phyloP scores from a whole-genome alignment of 2,329 filamentous ascomycete genomes.

The Proliferodiscus dingleyae region DNA sequence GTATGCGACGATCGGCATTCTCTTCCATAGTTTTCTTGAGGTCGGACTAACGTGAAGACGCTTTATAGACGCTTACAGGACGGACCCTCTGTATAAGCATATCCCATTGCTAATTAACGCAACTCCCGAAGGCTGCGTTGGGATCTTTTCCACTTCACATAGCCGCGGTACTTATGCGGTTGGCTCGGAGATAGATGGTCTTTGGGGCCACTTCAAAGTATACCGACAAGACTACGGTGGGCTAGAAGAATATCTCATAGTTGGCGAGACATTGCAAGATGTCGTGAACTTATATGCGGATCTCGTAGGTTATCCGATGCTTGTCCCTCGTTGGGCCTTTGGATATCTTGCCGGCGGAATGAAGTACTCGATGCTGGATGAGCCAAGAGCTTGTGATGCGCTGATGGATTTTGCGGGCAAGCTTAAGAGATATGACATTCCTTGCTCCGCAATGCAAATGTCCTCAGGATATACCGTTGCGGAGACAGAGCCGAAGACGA shows the following conservation, averaged over 20 bases:
- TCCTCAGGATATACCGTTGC: constrained; percentile 60
- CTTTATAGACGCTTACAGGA: constrained; percentile 50
- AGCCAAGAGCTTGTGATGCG: constrained; percentile 49
- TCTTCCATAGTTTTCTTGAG: background rate
- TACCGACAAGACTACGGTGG: constrained; percentile 69
- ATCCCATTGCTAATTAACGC: constrained; percentile 68
- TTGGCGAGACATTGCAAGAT: constrained; percentile 61
- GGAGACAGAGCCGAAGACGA: constrained; percentile 60
- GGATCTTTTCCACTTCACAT: constrained; percentile 63
- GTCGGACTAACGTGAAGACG: background rate
- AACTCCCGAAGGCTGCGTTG: constrained; percentile 58
- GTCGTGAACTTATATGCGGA: constrained; percentile 63
- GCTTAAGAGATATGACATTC: constrained; percentile 42
- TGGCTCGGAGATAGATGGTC: constrained; percentile 68
- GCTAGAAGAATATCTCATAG: constrained; percentile 64
- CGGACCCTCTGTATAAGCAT: constrained; percentile 71
- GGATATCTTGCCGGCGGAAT: constrained; percentile 67
- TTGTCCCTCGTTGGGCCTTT: constrained; percentile 68
- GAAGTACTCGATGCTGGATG: constrained; percentile 54
- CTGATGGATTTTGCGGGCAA: constrained; percentile 27
- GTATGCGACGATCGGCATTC: too few relatives aligned
- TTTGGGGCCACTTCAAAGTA: constrained; percentile 72
- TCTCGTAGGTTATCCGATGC: constrained; percentile 61
- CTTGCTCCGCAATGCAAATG: constrained; percentile 43
- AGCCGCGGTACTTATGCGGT: constrained; percentile 60